Evolutionary conservation across 345 rosid species (phyloP), one percentile per base, ranked within the genome.

Genomic region (Salix dunnii): DNA sequence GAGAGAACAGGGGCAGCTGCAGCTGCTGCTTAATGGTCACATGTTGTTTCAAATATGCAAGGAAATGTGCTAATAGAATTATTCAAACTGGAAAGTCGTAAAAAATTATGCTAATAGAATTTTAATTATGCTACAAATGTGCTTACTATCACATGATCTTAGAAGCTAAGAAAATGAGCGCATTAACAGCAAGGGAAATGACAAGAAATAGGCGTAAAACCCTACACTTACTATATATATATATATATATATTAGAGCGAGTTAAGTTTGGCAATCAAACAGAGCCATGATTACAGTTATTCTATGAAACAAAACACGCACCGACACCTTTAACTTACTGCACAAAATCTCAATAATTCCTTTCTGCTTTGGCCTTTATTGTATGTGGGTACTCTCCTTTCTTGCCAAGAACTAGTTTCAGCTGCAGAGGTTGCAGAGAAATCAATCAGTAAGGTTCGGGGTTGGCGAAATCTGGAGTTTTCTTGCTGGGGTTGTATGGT

Each of bases 401-500:
- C 35, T 69, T 55, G 72, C 55, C 13, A 14, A 53, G 51, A 68
- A 58, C 38, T 30, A 36, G 30, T 48, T 10, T 16, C 48, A 23
- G 77, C 55, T 31, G 76, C 79, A 21, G 75, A 83, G 63, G 71
- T 55, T 62, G 85, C 81, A 21, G 68, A 79, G 75, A 75, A 76
- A 76, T 83, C 83, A 80, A 63, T 81, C 83, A 82, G 43, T 42
- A 72, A 21, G 81, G 58, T 53, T 77, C 87, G 23, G 48, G 76
- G 1, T 80, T 73, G 17, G 73, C 51, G 17, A 75, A 71, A 72
- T 89, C 93, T 7, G 80, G 77, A 82, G 86, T 80, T 75, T 79
- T 86, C 85, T 83, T 87, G 82, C 76, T 23, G 20, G 72, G 68
- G 60, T 64, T 74, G 77, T 93, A 91, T 35, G 97, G 97, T 20